Conservation (phyloP, 495 filamentous ascomycete genomes). For the Talaromyces proteolyticus region DNA sequence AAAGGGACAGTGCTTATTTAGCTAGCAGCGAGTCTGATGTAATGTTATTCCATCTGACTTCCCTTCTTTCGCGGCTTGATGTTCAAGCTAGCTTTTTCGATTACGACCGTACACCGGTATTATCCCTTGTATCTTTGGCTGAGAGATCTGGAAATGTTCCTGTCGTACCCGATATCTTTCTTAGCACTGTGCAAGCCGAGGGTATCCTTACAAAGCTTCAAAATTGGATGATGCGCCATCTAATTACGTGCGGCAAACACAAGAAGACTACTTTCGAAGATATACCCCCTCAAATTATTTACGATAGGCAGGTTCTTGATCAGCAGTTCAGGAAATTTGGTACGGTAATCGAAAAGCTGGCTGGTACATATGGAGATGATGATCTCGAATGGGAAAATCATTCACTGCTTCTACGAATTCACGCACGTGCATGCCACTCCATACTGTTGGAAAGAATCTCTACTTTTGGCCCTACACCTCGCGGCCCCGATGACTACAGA, state of each 20-base stretch:
- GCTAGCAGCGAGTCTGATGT: slow-evolving; percentile 1
- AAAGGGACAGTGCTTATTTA: not conserved
- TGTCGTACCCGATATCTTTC: slow-evolving; percentile 9
- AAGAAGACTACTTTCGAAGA: slow-evolving; percentile 6
- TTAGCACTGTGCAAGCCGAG: slow-evolving; percentile 8
- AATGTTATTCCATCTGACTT: slow-evolving; percentile 11
- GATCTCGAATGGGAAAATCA: not conserved
- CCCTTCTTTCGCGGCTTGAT: slow-evolving; percentile 18
- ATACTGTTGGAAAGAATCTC: slow-evolving; percentile 10
- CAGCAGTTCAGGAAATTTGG: slow-evolving; percentile 5
- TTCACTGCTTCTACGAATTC: slow-evolving; percentile 8
- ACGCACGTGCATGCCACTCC: slow-evolving; percentile 9
- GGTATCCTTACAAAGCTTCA: slow-evolving; percentile 11
- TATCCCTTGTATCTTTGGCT: not conserved
- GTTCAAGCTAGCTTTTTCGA: slow-evolving; percentile 22
- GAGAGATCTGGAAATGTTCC: not conserved
- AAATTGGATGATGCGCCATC: slow-evolving; percentile 13
- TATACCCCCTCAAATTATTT: slow-evolving; percentile 7
- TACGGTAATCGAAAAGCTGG: not conserved
- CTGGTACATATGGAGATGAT: not conserved
- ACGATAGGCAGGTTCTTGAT: slow-evolving; percentile 10
- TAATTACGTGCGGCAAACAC: slow-evolving; percentile 4
- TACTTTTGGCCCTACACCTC: not conserved
- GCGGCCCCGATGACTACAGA: not conserved
- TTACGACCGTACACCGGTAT: slow-evolving; percentile 8